phyloP scores from a whole-genome alignment of 805 yeast species.

The Wickerhamiella spandovensis region DNA sequence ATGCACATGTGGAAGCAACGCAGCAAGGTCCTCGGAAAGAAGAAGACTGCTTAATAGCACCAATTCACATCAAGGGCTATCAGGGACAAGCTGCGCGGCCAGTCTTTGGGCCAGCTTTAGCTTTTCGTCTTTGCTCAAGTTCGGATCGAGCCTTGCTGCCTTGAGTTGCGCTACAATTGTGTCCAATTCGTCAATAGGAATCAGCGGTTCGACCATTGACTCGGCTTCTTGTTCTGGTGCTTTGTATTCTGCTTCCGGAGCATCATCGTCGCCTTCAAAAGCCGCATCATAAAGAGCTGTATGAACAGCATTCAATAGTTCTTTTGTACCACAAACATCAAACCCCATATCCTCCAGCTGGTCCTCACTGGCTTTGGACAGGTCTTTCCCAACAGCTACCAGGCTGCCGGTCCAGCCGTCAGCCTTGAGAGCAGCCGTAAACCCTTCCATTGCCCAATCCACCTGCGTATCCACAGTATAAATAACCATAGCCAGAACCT shows the following conservation, averaged over 20 bases:
- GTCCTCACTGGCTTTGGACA: conserved; percentile 3
- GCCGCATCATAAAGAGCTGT: conserved; percentile 8
- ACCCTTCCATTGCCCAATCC: conserved; percentile 10
- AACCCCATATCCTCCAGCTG: conserved; percentile 11
- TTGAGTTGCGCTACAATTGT: conserved; percentile 19
- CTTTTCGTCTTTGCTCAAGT: conserved; percentile 22
- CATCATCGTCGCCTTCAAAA: conserved; percentile 1
- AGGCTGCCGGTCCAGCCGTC: conserved; percentile 20
- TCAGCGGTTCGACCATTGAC: not conserved
- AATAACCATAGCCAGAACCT: conserved; percentile 26
- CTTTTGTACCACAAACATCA: conserved; percentile 19
- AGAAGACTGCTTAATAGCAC: not conserved
- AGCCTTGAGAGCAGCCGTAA: conserved; percentile 13
- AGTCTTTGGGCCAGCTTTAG: conserved; percentile 22
- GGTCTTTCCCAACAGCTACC: conserved; percentile 16
- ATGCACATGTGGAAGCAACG: conserved; percentile 85
- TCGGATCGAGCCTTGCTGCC: conserved; percentile 15
- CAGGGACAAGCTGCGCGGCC: conserved; percentile 21
- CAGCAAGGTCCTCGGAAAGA: conserved; percentile 38
- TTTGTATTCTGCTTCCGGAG: not conserved
- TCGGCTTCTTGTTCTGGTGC: not conserved
- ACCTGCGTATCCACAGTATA: conserved; percentile 9
- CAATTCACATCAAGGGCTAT: not conserved
- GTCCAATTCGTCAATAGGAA: conserved; percentile 16
- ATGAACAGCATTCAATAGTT: conserved; percentile 14